Evolutionary conservation across 1,284 basidiomycete species (phyloP).

Genomic region (Rhodotorula sp.): DNA sequence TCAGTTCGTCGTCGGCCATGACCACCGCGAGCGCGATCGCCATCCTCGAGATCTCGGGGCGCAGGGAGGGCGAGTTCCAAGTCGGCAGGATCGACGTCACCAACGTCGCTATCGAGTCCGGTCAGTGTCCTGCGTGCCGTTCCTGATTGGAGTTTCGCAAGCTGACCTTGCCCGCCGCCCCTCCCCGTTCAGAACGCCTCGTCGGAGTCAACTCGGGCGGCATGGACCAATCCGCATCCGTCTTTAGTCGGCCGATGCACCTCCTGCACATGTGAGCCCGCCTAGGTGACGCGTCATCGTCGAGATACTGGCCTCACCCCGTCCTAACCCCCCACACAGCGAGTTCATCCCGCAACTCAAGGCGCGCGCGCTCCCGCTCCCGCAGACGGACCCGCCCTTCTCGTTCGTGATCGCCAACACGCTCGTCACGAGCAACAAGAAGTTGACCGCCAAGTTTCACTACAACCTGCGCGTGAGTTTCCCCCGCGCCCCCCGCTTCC

Average conservation of each 20-base stretch:
- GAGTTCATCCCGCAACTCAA: conserved; percentile 70
- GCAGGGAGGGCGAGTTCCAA: conserved; percentile 64
- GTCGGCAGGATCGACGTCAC: conserved; percentile 69
- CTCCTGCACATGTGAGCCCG: conserved; percentile 41
- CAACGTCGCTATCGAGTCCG: conserved; percentile 73
- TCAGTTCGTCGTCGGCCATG: conserved; percentile 77
- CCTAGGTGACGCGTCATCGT: no score
- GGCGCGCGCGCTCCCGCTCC: conserved; percentile 63
- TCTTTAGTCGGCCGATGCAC: conserved; percentile 40
- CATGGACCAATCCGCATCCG: conserved; percentile 49
- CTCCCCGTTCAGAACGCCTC: conserved; percentile 57
- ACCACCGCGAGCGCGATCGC: conserved; percentile 77
- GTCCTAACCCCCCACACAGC: not conserved
- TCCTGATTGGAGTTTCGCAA: not conserved
- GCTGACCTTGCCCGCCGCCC: not conserved
- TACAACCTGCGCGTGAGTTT: conserved; percentile 73
- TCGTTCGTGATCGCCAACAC: conserved; percentile 81
- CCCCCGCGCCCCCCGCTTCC: not conserved
- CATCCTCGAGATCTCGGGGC: conserved; percentile 58
- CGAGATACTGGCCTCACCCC: not conserved
- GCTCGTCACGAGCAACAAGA: conserved; percentile 69
- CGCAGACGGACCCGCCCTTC: conserved; percentile 40
- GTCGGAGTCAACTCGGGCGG: conserved; percentile 61
- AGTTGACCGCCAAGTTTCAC: conserved; percentile 67
- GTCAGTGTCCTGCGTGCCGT: conserved; percentile 7